These are phyloP conservation scores for Phlebiopsis flavidoalba DNA, from an alignment of 768 basidiomycete species.

Conservation along the genomic window DNA sequence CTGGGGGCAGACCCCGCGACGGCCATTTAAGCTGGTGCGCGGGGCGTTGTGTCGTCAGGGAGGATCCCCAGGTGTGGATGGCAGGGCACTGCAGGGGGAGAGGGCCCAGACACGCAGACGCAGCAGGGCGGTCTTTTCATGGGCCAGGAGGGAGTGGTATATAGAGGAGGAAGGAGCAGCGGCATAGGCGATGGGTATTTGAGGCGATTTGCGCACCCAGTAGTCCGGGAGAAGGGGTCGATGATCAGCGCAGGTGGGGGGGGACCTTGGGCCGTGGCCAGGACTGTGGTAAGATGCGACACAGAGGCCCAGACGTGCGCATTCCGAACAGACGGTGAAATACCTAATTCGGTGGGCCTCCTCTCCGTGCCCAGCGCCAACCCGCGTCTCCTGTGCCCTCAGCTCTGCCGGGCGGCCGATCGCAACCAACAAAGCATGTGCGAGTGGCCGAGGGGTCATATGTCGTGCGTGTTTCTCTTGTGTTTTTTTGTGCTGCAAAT, in stretches of 20 bases:
- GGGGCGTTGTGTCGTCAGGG: neutral
- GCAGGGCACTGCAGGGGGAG: neutral
- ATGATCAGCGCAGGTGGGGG: slow-evolving; percentile 15
- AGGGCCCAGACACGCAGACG: neutral
- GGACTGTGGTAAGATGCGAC: slow-evolving; percentile 8
- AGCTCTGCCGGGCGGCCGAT: neutral
- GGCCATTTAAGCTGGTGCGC: neutral
- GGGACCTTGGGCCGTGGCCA: slow-evolving; percentile 9
- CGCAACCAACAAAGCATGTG: neutral
- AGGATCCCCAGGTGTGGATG: too few relatives aligned
- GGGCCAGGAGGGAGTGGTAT: slow-evolving; percentile 1
- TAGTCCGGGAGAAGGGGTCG: neutral
- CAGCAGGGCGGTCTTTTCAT: neutral
- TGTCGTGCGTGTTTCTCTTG: too few relatives aligned
- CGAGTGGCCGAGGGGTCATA: neutral
- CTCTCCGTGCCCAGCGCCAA: neutral
- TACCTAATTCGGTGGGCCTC: neutral
- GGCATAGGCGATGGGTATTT: neutral
- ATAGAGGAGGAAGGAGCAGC: neutral
- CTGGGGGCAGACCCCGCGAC: too few relatives aligned
- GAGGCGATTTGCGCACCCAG: neutral
- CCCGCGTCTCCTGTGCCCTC: neutral
- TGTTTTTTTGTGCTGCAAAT: too few relatives aligned
- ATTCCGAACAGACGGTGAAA: neutral
- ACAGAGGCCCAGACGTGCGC: slow-evolving; percentile 1